Conservation (phyloP, 257 asterid species). For the Lithospermum erythrorhizon region DNA sequence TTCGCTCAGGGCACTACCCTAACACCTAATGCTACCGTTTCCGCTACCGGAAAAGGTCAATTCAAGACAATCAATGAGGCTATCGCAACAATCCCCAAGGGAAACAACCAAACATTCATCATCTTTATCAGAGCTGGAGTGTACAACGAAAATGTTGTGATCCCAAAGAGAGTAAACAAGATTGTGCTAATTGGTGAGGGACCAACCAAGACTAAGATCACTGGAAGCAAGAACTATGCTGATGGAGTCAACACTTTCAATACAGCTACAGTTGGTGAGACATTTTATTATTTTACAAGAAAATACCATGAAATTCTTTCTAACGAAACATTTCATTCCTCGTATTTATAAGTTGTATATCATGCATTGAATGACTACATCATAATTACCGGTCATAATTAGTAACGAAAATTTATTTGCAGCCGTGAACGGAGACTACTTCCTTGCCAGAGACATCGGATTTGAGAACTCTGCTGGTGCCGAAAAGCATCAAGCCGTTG, state of each 20-base stretch:
- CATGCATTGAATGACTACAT: too few species aligned
- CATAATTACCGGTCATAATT: background rate
- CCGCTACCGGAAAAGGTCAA: slow-evolving; percentile 63
- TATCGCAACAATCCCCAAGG: slow-evolving; percentile 27
- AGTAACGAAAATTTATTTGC: background rate
- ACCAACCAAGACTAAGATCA: slow-evolving; percentile 63
- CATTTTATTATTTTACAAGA: background rate
- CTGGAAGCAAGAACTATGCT: slow-evolving; percentile 44
- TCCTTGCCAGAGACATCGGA: slow-evolving; percentile 13
- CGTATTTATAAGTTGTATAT: too few species aligned
- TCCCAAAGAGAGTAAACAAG: slow-evolving; percentile 29
- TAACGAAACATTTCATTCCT: too few species aligned
- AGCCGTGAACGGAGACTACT: slow-evolving; percentile 15
- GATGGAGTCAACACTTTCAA: slow-evolving; percentile 50
- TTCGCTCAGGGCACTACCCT: slow-evolving; percentile 9
- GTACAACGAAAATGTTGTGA: slow-evolving; percentile 42
- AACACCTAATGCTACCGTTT: slow-evolving; percentile 38
- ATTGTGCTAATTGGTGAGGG: slow-evolving; percentile 36
- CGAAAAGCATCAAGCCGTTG: slow-evolving; percentile 24
- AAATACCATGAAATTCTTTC: background rate
- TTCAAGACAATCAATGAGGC: slow-evolving; percentile 48
- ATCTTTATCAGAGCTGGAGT: slow-evolving; percentile 59
- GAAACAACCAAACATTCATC: slow-evolving; percentile 24
- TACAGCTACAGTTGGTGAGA: slow-evolving; percentile 63
- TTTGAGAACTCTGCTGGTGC: slow-evolving; percentile 27